Percentiles rank a stretch among this genome's conserved stretches.
Conservation (phyloP, 805 yeast species). For the Saturnispora halmiae region DNA sequence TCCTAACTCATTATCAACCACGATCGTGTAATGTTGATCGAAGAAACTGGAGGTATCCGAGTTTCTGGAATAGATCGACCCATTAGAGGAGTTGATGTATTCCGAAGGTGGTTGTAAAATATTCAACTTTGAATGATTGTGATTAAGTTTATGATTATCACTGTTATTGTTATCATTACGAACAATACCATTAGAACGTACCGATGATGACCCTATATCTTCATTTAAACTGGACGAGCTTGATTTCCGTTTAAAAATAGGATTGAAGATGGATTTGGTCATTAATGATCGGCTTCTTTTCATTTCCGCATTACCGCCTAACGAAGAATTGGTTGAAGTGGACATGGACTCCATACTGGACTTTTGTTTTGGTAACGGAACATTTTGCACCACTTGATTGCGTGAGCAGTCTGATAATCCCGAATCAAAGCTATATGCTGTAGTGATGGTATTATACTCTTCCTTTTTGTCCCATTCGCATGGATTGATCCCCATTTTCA, state of each 20-base stretch:
- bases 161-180: no score
- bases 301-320: background rate
- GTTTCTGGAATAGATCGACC: background rate
- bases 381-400: background rate
- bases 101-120: background rate
- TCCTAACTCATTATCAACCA: conserved; percentile 2
- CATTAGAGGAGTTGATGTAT: background rate
- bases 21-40: conserved; percentile 2
- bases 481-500: background rate
- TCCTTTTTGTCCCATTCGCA: conserved; percentile 3
- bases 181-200: no score
- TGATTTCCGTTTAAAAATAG: conserved; percentile 4
- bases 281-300: conserved; percentile 2
- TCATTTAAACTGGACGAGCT: conserved; percentile 3
- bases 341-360: background rate
- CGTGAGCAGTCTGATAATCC: conserved; percentile 1
- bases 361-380: background rate
- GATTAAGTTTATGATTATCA: background rate
- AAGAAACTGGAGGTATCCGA: background rate
- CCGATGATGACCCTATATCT: background rate
- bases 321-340: background rate
- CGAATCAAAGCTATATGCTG: conserved; percentile 7
- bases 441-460: conserved; percentile 6
- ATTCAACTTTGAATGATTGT: no score
- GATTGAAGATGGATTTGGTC: background rate